Evolutionary conservation across 2,329 filamentous ascomycete species (phyloP), one percentile per base, ranked within the genome.

Genomic region (Aspergillus neotritici): DNA sequence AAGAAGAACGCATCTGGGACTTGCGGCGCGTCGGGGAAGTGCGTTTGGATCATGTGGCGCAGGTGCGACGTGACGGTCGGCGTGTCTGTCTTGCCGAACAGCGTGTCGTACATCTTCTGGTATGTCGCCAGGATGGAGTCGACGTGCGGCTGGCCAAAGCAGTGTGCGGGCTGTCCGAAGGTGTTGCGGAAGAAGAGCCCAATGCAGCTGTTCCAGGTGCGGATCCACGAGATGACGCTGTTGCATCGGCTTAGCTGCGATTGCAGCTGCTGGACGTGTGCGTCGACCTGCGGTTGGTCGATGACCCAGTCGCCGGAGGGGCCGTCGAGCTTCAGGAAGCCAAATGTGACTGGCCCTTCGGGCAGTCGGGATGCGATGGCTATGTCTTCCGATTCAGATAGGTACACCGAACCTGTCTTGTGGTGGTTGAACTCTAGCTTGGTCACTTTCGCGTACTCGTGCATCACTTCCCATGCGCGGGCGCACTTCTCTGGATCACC

Each of bases 191-290:
- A 76, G 55, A 78, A 79, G 6, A 69, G 65, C 2, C 64, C 66
- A 28, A 72, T 69, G 51, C 76, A 78, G 34, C 66, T 74, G 51
- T 79, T 79, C 69, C 75, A 79, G 0, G 73, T 74, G 46, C 76
- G 70, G 4, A 79, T 69, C 68, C 73, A 78, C 12, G 70, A 66
- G 38, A 80, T 72, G 4, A 79, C 61, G 42, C 71, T 77, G 37
- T 71, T 67, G 28, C 70, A 72, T 4, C 58, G 57, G 1, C 57
- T 49, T 0, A 72, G 61, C 41, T 72, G 69, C 7, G 57, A 60
- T n/a, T 57, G 57, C 3, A 73, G 58, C 44, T 72, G 67, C 30
- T 47, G 38, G 36, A 69, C 59, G 41, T 73, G 69, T 16, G 62
- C 51, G 21, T 68, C 54, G 2, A 72, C 66, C 40, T 66, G 54